Evolutionary conservation across 192 early-diverging fungal species (phyloP), one percentile per base, ranked within the genome.

Genomic region (Ramicandelaber brevisporus): DNA sequence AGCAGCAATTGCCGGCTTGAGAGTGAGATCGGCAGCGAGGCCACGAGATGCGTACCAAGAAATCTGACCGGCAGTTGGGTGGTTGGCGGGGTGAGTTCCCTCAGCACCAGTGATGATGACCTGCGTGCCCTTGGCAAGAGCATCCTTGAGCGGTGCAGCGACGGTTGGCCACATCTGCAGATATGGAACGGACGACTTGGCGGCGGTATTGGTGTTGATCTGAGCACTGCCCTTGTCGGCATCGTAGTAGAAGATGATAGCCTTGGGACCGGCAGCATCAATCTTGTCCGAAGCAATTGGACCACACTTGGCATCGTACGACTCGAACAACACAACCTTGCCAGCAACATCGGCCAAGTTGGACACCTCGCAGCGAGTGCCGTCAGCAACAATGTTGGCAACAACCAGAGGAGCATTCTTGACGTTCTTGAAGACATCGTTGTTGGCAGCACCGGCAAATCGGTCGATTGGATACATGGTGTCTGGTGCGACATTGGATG

Each of bases 271-370:
- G 15, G 68, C 70, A 5, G 68, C 65, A 4, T 14, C 33, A 14
- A 46, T 50, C 2, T 59, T 68, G 26, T 58, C 48, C 0, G 22
- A 31, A 2, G 63, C 41, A 48, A 80, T 84, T 21, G 53, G 40
- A 4, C 45, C 55, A 42, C 74, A 74, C 0, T 48, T 57, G 33
- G 76, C 79, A 13, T 38, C 45, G 1, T 74, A 74, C 22, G 74
- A 68, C 17, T 63, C 63, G 25, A 80, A 48, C 20, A 84, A 37
- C 13, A 50, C 53, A 12, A 73, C 55, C 33, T 67, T 55, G 1
- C 53, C 55, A 0, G 21, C 35, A 14, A 73, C 34, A 21, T 37
- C 33, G 5, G 26, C 27, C 4, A 23, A 24, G n/a, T n/a, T n/a
- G 35, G 63, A 57, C 12, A 50, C 11, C 10, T 35, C 32, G 30